Base-by-base conservation (phyloP, 75 land plant genomes). In the Cupressus sempervirens region DNA sequence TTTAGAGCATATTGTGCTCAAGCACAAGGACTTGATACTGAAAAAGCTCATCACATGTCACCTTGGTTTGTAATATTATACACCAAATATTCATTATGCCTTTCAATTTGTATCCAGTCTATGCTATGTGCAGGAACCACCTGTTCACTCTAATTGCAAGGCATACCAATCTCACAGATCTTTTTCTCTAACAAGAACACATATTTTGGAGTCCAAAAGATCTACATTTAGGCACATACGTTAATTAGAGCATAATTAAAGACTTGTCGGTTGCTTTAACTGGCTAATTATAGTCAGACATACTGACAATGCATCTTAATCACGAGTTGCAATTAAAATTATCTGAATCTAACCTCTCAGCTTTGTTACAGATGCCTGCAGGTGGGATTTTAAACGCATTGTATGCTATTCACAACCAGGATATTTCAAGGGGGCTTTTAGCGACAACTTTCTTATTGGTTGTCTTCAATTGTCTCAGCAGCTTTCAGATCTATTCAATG, bases 401-500 rank as follows among this genome's bases (percentile, higher is more conserved):
- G 35, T 90, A 86, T 52, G 72, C 83, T 15, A 86, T 88, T 73
- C 91, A 93, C 83, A 85, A 36, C 81, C 85, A 87, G 38, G 86
- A 86, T 68, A 89, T 86, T 54, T 85, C 92, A 4, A 46, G 84
- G 36, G 85, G 46, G 8, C 86, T 92, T 26, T 84, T 93, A 0
- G 91, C 90, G 38, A 76, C 84, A n/a, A 92, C 91, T 38, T 93
- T 88, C 88, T 82, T 93, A 48, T 79, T 93, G 29, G 91, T 93
- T 18, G 87, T 93, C 40, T 83, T 91, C 68, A 90, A 90, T 86
- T 90, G 90, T 36, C 82, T 93, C 41, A 89, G 94, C 88, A 85
- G 88, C 54, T 93, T 93, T 87, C 94, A 93, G 84, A 93, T 92
- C 52, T 92, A 90, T 83, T 91, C 94, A 7, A 92, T 93, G 91